These are phyloP conservation scores for Pseudogymnoascus pannorum DNA, from an alignment of 2,329 filamentous ascomycete genomes.

Conservation along the genomic window DNA sequence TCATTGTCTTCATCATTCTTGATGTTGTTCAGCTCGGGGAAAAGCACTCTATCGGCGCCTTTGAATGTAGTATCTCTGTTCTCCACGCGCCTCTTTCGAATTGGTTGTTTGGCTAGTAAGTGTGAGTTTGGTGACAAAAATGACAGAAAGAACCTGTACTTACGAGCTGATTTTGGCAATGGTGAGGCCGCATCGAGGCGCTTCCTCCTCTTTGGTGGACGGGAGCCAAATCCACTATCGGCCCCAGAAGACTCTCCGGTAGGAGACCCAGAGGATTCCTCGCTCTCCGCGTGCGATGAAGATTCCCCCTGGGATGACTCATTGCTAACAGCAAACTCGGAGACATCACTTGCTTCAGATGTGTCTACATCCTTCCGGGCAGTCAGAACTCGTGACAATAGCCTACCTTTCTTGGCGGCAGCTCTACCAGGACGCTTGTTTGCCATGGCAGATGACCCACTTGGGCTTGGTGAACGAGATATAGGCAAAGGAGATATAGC, in stretches of 20 bases:
- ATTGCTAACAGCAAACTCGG: background rate
- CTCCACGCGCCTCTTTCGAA: background rate
- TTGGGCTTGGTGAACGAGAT: background rate
- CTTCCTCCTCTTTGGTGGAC: background rate
- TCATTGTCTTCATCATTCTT: background rate
- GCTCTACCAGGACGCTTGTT: background rate
- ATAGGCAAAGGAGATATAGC: background rate
- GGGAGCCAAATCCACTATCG: background rate
- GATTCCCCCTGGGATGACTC: background rate
- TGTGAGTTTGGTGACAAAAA: background rate
- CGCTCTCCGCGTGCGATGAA: background rate
- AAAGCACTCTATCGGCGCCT: background rate
- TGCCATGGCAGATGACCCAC: background rate
- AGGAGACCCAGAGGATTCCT: background rate
- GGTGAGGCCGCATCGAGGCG: background rate
- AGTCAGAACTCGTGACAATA: background rate
- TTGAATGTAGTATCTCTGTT: background rate
- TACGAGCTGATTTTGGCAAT: background rate
- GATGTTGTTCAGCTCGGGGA: background rate
- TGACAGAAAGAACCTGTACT: background rate
- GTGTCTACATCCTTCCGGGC: constrained; percentile 2
- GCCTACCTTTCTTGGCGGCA: background rate
- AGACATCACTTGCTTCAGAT: background rate
- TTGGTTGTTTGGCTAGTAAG: background rate
- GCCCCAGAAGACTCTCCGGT: background rate